Evolutionary conservation across 345 rosid genomes (phyloP), one percentile per base, ranked within the genome.

Genomic region (Populus alba): DNA sequence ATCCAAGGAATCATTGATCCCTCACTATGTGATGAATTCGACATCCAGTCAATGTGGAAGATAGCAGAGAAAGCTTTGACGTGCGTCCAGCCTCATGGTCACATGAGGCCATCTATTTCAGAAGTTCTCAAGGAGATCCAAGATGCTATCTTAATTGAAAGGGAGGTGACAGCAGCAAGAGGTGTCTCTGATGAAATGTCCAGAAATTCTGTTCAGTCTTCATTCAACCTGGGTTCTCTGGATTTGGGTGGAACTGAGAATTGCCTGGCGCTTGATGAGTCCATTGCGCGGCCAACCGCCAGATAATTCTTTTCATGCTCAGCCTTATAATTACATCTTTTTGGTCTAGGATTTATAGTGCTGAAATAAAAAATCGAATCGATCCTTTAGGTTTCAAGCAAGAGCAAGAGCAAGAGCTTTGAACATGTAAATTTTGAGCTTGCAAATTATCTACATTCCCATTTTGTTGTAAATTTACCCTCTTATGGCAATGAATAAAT

Each of bases 21-120:
- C 2, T 83, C 82, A 0, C 74, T 97, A n/a, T 62, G 29, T 22
- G 83, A 90, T 11, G 97, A 90, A 23, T 97, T 91, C 20, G 97
- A 95, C 78, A 89, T 94, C 55, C 99, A 97, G 59, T 91, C 99
- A 1, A 92, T 97, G 96, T 97, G 99, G 99, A 97, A 97, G 86
- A 92, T 97, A 22, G 99, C 98, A 0, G 99, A 97, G 90, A 94
- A 90, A 75, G 99, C 99, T 5, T 72, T 94, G 80, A 83, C 91
- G 86, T 97, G 99, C 8, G 98, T 97, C 71, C 91, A 83, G 79
- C 94, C 99, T 15, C 98, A 94, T 37, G 98, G 99, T 37, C 85
- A 90, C 85, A 85, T 91, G 97, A 90, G 99, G 81, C 98, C 99
- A 2, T 90, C 97, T 0, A 94, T 97, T 55, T 94, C 99, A 0